Evolutionary conservation across 371 early-diverging fungal species (phyloP), one percentile per base, ranked within the genome.

Genomic region (Batkoa obscura): DNA sequence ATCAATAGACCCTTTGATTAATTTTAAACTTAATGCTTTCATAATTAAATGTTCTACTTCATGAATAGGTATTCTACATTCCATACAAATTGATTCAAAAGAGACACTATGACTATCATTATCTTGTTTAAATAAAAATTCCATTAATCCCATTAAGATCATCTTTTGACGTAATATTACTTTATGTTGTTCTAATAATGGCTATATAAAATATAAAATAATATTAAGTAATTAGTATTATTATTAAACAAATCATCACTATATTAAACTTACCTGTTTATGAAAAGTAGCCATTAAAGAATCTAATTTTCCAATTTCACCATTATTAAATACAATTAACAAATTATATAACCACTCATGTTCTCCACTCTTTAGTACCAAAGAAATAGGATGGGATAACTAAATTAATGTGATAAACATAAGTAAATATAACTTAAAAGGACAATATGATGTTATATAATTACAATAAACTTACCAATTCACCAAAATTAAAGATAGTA

Each of bases 401-500:
- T 88, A 66, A 5, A 53, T 3, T n/a, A 49, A 9, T n/a, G 23
- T 23, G 23, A 23, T 23, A 23, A 23, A 23, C 23, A 23, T 23
- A 23, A 23, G 23, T 23, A 23, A 23, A 23, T 23, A 23, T 23
- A 23, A 23, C 23, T 23, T 23, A 23, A 23, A 23, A 23, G 23
- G 23, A 23, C 23, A 23, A 38, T 30, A 17, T 15, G 23, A 52
- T 2, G 6, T 30, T 30, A 12, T 38, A 10, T 15, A 31, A 1
- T 34, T 33, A 42, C 4, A 30, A 8, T 13, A 47, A 35, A 45
- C 72, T 66, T 74, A 89, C 88, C 75, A 98, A 69, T 68, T 95
- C 94, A 56, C 98, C 96, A 84, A 98, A 98, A 74, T 96, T 96
- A 72, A 95, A 98, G 42, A 98, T 84, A 42, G 80, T 87, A 49